These are phyloP conservation scores for Coccomyxa sp. DNA, from an alignment of 139 green algal genomes.

Conservation along the genomic window DNA sequence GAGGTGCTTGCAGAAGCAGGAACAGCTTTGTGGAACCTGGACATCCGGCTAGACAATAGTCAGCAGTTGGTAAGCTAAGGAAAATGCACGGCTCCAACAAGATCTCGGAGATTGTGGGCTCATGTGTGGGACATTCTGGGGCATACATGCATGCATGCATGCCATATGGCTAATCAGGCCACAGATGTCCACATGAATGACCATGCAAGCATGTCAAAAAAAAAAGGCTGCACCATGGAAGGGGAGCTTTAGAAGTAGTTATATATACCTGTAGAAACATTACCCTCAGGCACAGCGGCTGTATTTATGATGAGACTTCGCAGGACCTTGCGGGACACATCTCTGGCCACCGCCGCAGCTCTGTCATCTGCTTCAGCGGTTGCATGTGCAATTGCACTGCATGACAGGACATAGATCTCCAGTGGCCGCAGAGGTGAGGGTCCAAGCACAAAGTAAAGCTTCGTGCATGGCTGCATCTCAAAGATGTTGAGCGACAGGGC, in stretches of 20 bases:
- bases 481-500: neutral
- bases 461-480: neutral
- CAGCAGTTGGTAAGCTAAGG: neutral
- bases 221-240: neutral
- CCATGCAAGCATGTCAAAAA: neutral
- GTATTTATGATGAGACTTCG: slow-evolving; percentile 8
- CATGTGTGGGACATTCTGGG: neutral
- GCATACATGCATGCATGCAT: neutral
- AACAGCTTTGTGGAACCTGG: slow-evolving; percentile 12
- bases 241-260: neutral
- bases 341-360: neutral
- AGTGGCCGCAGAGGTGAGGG: neutral
- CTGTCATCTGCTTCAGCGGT: neutral
- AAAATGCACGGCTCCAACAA: neutral
- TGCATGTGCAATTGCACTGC: neutral
- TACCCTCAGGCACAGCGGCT: slow-evolving; percentile 13
- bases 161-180: neutral
- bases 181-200: neutral
- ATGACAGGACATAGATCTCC: slow-evolving; percentile 10
- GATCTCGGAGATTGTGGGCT: too few species aligned
- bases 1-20: neutral
- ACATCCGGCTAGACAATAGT: neutral
- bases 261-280: slow-evolving; percentile 8
- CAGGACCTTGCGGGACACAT: neutral
- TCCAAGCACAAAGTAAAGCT: slow-evolving; percentile 1